Conservation (phyloP, 2,329 filamentous ascomycete species). For the Aspergillus uvarum region DNA sequence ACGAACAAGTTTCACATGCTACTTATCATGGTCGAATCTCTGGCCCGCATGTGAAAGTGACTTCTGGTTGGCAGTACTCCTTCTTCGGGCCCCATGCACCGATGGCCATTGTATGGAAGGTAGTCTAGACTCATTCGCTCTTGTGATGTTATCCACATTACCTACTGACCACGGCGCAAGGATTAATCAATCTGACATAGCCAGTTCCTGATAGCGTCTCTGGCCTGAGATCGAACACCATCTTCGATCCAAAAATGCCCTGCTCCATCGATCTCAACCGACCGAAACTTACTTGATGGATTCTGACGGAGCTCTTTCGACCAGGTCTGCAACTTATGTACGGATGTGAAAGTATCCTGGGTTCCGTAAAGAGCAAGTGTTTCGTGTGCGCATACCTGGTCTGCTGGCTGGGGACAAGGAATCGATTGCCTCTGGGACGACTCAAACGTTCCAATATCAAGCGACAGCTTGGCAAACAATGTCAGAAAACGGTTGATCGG, state of each 20-base stretch:
- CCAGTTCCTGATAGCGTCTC: conserved; percentile 44
- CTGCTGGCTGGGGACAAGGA: conserved; percentile 49
- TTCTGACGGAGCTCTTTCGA: conserved; percentile 50
- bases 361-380: conserved; percentile 74
- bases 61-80: not conserved
- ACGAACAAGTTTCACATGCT: conserved; percentile 3
- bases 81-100: not conserved
- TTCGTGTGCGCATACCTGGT: conserved; percentile 55
- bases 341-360: conserved; percentile 70
- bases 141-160: not conserved
- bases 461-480: conserved; percentile 53
- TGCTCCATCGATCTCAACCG: conserved; percentile 52
- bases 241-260: conserved; percentile 66
- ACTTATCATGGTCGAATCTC: not conserved
- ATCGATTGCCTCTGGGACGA: conserved; percentile 30
- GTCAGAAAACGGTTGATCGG: conserved; percentile 62
- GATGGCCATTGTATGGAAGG: not conserved
- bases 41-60: conserved; percentile 2
- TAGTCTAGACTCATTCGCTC: not conserved
- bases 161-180: not conserved
- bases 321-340: conserved; percentile 67
- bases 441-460: conserved; percentile 29
- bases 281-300: conserved; percentile 49
- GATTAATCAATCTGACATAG: conserved; percentile 23
- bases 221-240: conserved; percentile 46